These are phyloP conservation scores for Isabelozyma gotoi DNA, from an alignment of 805 yeast genomes.

Conservation along the genomic window DNA sequence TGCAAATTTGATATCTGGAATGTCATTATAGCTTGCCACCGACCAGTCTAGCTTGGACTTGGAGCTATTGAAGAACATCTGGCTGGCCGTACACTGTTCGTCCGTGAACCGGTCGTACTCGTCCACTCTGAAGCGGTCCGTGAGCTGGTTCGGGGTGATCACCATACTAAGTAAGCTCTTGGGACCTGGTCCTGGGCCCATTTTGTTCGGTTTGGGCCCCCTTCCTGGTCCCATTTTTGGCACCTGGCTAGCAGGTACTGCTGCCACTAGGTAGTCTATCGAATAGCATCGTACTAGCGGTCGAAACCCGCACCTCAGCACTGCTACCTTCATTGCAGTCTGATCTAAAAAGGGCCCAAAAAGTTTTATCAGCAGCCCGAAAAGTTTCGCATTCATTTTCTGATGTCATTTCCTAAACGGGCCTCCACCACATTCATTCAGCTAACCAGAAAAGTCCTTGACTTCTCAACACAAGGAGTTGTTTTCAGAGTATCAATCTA, in stretches of 20 bases:
- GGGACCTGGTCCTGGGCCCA: too few relatives aligned
- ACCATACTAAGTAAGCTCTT: conserved; percentile 8
- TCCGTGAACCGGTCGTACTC: conserved; percentile 11
- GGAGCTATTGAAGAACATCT: conserved; percentile 43
- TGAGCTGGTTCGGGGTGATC: conserved; percentile 24
- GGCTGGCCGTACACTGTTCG: conserved; percentile 19
- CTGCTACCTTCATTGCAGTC: neutral
- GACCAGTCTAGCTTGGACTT: conserved; percentile 61
- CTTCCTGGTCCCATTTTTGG: conserved; percentile 5
- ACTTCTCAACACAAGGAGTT: too few relatives aligned
- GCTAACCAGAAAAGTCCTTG: too few relatives aligned
- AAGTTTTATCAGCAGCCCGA: too few relatives aligned
- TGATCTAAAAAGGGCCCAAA: too few relatives aligned
- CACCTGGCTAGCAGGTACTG: conserved; percentile 4
- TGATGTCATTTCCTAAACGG: neutral
- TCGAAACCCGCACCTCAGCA: neutral
- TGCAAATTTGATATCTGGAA: conserved; percentile 55
- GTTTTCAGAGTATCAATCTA: too few relatives aligned
- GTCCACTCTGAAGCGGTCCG: conserved; percentile 15
- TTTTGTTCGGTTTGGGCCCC: conserved; percentile 22
- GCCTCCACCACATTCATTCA: neutral
- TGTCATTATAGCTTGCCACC: conserved; percentile 47
- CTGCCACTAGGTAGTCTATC: conserved; percentile 7
- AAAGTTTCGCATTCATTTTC: neutral
- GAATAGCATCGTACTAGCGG: conserved; percentile 2